Evolutionary conservation across 2,329 filamentous ascomycete genomes (phyloP), one percentile per base, ranked within the genome.

Genomic region (Ophioceras dolichostomum): DNA sequence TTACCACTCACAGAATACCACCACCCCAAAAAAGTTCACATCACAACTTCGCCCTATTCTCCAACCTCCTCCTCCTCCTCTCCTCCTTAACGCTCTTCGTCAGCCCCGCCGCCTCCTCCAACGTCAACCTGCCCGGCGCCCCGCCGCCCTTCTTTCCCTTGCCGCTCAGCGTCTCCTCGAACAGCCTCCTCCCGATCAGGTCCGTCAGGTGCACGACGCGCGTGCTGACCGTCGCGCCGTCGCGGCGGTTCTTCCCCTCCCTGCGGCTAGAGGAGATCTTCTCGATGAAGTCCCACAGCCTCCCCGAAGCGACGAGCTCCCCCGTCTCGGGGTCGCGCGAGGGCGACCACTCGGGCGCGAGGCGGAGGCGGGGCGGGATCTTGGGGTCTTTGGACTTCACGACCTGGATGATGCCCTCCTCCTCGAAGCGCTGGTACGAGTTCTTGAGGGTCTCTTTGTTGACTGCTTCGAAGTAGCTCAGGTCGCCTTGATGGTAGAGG

Each of bases 371-470:
- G 0, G 75, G 63, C 4, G 70, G 70, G 2, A 68, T 59, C 45
- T 80, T 80, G 22, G 68, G 48, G 43, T 81, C 79, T 48, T 78
- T 80, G 38, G 69, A 68, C 49, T 83, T 83, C 21, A 82, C 69
- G 0, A 88, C 71, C 32, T 83, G 64, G 39, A 96, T 69, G 44
- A 96, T 93, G 8, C 87, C 84, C 49, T 96, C 89, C 51, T 95
- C 86, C 48, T 88, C 79, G 51, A 94, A 94, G 13, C 86, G 76
- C 27, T 76, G 70, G 58, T 89, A 95, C 0, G 88, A 82, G 57
- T 98, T 98, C 53, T 91, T 94, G 39, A 98, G 72, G 0, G 88
- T 94, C 58, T 98, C 89, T 50, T 95, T 95, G 66, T 98, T 98
- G 45, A 98, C 89, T 3, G 91, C 88, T 61, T 98, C 91, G 48